Evolutionary conservation across 2,329 filamentous ascomycete genomes (phyloP).

Genomic region (Microascus cirrosus): DNA sequence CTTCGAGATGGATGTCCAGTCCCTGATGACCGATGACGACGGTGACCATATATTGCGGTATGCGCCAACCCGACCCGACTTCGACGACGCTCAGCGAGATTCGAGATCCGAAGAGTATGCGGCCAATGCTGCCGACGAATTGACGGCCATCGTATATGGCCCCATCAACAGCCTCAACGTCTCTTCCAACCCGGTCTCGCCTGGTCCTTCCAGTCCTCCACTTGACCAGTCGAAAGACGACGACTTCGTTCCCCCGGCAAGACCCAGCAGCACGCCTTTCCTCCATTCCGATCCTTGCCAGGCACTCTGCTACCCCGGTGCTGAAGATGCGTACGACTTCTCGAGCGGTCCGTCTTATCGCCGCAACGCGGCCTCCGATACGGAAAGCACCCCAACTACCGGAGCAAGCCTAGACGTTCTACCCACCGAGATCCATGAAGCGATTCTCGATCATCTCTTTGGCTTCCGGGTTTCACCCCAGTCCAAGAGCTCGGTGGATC

Average conservation of each 20-base stretch:
- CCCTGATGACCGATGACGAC: conserved; percentile 1
- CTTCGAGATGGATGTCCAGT: conserved; percentile 1
- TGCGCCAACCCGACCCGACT: background rate
- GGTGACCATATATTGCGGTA: conserved; percentile 1
- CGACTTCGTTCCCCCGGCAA: conserved; percentile 36
- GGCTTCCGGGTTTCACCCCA: conserved; percentile 54
- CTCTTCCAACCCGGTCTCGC: conserved; percentile 42
- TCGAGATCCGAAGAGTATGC: background rate
- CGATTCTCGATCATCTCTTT: conserved; percentile 60
- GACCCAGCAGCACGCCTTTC: conserved; percentile 51
- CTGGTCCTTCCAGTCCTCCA: conserved; percentile 40
- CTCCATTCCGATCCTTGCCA: conserved; percentile 32
- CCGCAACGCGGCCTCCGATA: background rate
- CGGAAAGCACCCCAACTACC: background rate
- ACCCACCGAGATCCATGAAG: conserved; percentile 61
- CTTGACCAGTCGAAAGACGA: conserved; percentile 32
- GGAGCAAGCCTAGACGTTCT: conserved; percentile 30
- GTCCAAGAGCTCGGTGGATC: conserved; percentile 41
- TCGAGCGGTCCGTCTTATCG: background rate
- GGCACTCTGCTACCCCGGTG: background rate
- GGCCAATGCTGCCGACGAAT: conserved; percentile 16
- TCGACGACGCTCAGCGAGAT: background rate
- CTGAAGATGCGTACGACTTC: background rate
- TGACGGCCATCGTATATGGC: conserved; percentile 19
- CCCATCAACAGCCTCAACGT: conserved; percentile 12